Evolutionary conservation across 805 yeast species (phyloP).

Genomic region (Kuraishia hungarica): DNA sequence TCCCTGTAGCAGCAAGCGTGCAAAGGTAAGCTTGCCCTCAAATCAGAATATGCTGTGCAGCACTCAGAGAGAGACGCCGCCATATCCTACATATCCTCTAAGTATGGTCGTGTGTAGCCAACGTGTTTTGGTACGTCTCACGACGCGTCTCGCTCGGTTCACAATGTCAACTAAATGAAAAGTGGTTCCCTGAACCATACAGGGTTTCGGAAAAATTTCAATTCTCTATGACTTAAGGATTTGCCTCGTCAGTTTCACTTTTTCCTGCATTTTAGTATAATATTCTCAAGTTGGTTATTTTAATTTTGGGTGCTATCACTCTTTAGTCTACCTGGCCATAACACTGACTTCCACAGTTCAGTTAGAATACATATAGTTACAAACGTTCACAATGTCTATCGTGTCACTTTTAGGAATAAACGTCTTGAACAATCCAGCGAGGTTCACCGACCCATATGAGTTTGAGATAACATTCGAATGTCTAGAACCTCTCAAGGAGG

Average conservation of each 20-base stretch:
- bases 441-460: constrained; percentile 87
- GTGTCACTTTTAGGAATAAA: constrained; percentile 88
- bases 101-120: background rate
- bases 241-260: too few species aligned
- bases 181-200: background rate
- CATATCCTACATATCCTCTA: too few species aligned
- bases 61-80: too few species aligned
- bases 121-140: background rate
- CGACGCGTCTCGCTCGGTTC: background rate
- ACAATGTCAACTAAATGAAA: background rate
- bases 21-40: too few species aligned
- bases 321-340: background rate
- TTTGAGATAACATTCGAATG: constrained; percentile 98
- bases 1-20: too few species aligned
- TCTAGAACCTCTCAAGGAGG: constrained; percentile 83
- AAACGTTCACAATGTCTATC: constrained; percentile 60
- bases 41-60: too few species aligned
- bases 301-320: too few species aligned
- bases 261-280: too few species aligned
- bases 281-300: too few species aligned
- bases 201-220: too few species aligned
- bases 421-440: constrained; percentile 91
- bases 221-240: too few species aligned
- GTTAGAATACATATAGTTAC: background rate
- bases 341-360: background rate